Evolutionary conservation across 2,329 filamentous ascomycete species (phyloP).

Genomic region (Metarhizium album): DNA sequence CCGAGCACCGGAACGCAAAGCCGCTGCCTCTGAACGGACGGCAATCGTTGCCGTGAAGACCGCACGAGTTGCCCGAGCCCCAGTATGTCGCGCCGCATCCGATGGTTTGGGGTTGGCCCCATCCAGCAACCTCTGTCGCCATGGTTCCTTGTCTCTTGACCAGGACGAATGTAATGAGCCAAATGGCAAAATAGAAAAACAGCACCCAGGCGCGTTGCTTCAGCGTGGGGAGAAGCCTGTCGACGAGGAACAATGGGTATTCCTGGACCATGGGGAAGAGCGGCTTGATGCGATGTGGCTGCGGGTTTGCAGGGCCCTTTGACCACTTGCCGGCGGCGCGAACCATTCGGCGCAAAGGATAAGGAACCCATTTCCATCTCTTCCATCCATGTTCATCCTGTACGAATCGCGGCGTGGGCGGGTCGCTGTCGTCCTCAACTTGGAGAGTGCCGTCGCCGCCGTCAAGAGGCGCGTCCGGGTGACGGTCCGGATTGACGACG

Average conservation of each 20-base stretch:
- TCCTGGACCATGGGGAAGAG: constrained; percentile 57
- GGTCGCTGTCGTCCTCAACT: constrained; percentile 29
- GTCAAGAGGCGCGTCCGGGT: constrained; percentile 31
- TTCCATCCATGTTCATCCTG: constrained; percentile 40
- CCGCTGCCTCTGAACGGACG: constrained; percentile 61
- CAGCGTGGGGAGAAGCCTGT: constrained; percentile 48
- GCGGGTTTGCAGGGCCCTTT: constrained; percentile 43
- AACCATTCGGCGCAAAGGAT: constrained; percentile 36
- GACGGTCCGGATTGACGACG: constrained; percentile 4
- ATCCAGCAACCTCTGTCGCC: constrained; percentile 52
- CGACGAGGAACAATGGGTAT: constrained; percentile 52
- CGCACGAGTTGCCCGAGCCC: constrained; percentile 60
- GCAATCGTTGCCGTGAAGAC: constrained; percentile 63
- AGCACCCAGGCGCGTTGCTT: constrained; percentile 50
- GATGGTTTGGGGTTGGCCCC: constrained; percentile 54
- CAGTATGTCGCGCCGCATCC: constrained; percentile 62
- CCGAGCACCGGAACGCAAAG: constrained; percentile 66
- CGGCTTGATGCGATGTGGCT: constrained; percentile 38
- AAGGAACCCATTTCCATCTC: constrained; percentile 48
- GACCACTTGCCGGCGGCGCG: constrained; percentile 38
- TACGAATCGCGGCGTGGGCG: constrained; percentile 48
- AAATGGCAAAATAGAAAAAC: constrained; percentile 49
- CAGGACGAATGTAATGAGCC: constrained; percentile 59
- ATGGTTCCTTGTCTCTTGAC: constrained; percentile 54
- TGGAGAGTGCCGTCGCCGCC: constrained; percentile 27